Base-by-base conservation (phyloP, 345 rosid genomes). In the Ceriops tagal region DNA sequence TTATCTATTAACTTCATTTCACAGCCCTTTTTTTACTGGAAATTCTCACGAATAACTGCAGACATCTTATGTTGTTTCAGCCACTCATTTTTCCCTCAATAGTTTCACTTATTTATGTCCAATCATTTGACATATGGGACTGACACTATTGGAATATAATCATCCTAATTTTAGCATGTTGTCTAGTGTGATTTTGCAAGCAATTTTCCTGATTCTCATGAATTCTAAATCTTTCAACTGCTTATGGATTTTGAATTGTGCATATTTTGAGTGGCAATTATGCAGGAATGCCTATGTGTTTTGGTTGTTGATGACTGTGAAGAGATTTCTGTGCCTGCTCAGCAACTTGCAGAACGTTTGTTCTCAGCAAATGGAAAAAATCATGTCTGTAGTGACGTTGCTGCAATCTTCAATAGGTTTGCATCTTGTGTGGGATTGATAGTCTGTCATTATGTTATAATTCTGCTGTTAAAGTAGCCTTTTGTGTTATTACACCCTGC, bases 211-310 rank as follows among this genome's bases (percentile, higher is more conserved):
- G 19, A 43, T 43, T 43, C 18, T 43, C 16, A 43, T 43, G 49
- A 43, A 43, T 43, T 43, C 18, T 43, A 43, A 43, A 53, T 61
- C 10, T 66, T 65, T 32, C 61, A 58, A 35, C 46, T 60, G 26
- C 53, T 27, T 43, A 3, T 6, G 20, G 53, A n/a, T 46, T 43
- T 62, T 53, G 35, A 55, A 64, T 77, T 70, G 57, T 70, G 53
- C 35, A n/a, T 35, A 43, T 67, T 73, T 24, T 21, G 46, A 31
- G 37, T 67, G 63, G 65, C 61, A 69, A 61, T 77, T 56, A 61
- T 87, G 85, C 86, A 93, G 97, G 99, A 95, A 77, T 89, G 99
- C 73, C 72, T 87, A 30, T 92, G 85, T 67, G 85, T 85, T 74
- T 76, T 92, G 83, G 87, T 83, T 75, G 85, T 88, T 73, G 99